phyloP scores from a whole-genome alignment of 441 rosid species.

The Gossypium davidsonii region DNA sequence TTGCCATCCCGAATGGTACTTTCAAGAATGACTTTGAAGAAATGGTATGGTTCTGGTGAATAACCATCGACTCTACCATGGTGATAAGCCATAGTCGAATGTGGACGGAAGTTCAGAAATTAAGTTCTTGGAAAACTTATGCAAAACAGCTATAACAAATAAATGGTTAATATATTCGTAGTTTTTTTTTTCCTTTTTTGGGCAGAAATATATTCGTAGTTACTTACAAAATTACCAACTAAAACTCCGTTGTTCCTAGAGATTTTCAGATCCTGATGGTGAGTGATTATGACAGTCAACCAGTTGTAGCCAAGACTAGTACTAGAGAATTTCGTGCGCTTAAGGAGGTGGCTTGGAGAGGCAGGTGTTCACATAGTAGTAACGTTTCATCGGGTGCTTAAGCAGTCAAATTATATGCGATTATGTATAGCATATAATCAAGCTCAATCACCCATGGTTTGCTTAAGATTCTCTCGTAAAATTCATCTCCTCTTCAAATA shows the following conservation, averaged over 20 bases:
- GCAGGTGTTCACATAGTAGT: too few species aligned
- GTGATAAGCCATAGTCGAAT: background rate
- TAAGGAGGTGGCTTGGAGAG: too few species aligned
- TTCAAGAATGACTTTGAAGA: background rate
- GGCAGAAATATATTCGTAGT: background rate
- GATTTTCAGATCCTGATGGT: background rate
- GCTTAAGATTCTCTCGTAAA: too few species aligned
- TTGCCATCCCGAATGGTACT: background rate
- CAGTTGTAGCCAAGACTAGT: background rate
- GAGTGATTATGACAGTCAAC: background rate
- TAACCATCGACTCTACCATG: background rate
- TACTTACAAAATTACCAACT: background rate
- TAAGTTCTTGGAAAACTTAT: background rate
- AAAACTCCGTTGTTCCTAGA: background rate
- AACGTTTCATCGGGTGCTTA: too few species aligned
- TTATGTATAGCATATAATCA: too few species aligned
- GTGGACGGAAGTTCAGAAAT: background rate
- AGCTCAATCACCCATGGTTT: too few species aligned
- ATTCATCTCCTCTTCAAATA: too few species aligned
- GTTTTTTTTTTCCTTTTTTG: too few species aligned
- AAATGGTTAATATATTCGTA: background rate
- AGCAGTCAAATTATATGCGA: too few species aligned
- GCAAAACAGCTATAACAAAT: background rate
- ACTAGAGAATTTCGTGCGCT: too few species aligned
- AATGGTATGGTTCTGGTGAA: background rate